These are phyloP conservation scores for Pelargonium nanum DNA, from an alignment of 345 rosid genomes.

Conservation along the genomic window DNA sequence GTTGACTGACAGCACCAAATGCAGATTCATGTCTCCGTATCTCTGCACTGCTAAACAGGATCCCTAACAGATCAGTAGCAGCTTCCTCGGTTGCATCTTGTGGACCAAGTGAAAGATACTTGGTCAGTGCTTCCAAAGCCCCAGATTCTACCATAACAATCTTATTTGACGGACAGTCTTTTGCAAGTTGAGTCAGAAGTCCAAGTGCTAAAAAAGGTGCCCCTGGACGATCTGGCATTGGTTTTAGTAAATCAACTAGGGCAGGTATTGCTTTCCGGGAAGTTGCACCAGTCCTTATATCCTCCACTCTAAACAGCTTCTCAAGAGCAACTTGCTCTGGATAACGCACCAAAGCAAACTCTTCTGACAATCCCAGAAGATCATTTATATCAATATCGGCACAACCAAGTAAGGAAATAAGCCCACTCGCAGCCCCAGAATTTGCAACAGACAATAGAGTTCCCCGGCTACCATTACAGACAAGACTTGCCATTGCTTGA, in stretches of 20 bases:
- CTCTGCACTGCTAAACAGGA: slow-evolving; percentile 80
- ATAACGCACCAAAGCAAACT: slow-evolving; percentile 64
- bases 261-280: slow-evolving; percentile 96
- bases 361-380: slow-evolving; percentile 77
- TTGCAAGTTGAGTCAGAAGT: slow-evolving; percentile 85
- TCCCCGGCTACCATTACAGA: slow-evolving; percentile 97
- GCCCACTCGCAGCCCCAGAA: slow-evolving; percentile 93
- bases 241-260: slow-evolving; percentile 94
- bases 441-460: slow-evolving; percentile 95
- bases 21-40: slow-evolving; percentile 96
- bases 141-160: slow-evolving; percentile 97
- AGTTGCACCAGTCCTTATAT: slow-evolving; percentile 94
- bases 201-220: slow-evolving; percentile 93
- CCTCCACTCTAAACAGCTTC: slow-evolving; percentile 97
- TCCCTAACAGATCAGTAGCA: slow-evolving; percentile 86
- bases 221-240: slow-evolving; percentile 99
- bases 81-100: slow-evolving; percentile 99
- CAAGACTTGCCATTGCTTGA: slow-evolving; percentile 84
- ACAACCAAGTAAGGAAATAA: slow-evolving; percentile 90
- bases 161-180: slow-evolving; percentile 81
- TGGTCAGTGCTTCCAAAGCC: slow-evolving; percentile 84
- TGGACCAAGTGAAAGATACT: slow-evolving; percentile 96
- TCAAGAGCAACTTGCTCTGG: slow-evolving; percentile 99
- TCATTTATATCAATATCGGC: slow-evolving; percentile 85
- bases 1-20: slow-evolving; percentile 89